Percentiles rank a stretch among this genome's conserved stretches.
These are phyloP conservation scores for Erythrophleum fordii DNA, from an alignment of 306 rosid species.

Conservation along the genomic window DNA sequence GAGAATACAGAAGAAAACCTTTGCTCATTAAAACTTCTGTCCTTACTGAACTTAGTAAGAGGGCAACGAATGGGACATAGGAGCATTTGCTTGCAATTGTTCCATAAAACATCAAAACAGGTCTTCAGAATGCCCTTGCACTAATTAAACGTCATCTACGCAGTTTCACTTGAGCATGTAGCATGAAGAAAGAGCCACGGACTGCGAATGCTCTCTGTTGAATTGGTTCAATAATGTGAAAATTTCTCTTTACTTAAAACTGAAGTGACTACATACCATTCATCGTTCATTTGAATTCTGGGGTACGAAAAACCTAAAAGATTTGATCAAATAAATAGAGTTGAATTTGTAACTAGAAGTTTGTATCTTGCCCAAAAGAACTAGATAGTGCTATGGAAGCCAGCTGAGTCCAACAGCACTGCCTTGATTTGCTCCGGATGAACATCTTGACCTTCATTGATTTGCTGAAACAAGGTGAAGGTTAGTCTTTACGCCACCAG, in stretches of 20 bases:
- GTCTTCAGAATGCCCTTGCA: neutral
- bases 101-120: too few species aligned
- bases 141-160: neutral
- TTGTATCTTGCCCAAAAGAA: neutral
- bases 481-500: constrained; percentile 4
- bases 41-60: too few species aligned
- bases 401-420: constrained; percentile 86
- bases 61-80: too few species aligned
- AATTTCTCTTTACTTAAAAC: neutral
- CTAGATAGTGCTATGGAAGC: constrained; percentile 59
- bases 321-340: neutral
- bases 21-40: too few species aligned
- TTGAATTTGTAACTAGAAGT: constrained; percentile 1
- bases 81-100: too few species aligned
- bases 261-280: neutral
- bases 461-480: constrained; percentile 66
- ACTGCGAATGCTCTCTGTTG: neutral
- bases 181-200: neutral
- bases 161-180: neutral
- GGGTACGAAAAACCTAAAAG: constrained; percentile 20
- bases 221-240: neutral
- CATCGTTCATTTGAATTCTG: neutral
- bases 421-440: constrained; percentile 90
- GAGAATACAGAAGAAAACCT: too few species aligned
- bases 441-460: constrained; percentile 74